Conservation (phyloP, 208 protist species). For the Crithidia bombi region DNA sequence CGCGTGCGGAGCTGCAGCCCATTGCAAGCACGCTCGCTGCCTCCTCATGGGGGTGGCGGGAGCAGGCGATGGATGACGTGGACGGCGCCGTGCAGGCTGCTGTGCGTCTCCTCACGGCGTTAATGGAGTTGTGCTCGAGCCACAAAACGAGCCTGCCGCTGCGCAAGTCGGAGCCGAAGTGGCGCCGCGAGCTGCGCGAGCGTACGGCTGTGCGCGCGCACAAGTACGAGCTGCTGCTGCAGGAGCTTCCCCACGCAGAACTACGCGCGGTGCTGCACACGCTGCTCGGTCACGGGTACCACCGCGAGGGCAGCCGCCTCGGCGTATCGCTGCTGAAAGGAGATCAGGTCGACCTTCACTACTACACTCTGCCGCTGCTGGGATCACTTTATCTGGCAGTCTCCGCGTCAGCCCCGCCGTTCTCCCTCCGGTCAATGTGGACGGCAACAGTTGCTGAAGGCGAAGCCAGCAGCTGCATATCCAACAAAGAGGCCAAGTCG, state of each 20-base stretch:
- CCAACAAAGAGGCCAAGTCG: background rate
- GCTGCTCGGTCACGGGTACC: conserved; percentile 59
- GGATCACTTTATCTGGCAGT: conserved; percentile 68
- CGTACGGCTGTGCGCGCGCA: conserved; percentile 66
- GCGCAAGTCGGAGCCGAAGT: conserved; percentile 49
- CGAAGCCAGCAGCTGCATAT: too few relatives aligned
- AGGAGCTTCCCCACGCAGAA: conserved; percentile 63
- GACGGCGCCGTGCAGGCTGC: conserved; percentile 32
- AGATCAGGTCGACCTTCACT: conserved; percentile 70
- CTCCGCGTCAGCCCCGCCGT: background rate
- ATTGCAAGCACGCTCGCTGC: background rate
- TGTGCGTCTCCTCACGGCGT: conserved; percentile 15
- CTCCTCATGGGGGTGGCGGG: conserved; percentile 23
- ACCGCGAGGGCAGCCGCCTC: conserved; percentile 38
- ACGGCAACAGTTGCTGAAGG: background rate
- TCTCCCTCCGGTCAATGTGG: background rate
- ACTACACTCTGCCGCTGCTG: conserved; percentile 66
- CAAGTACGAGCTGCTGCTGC: conserved; percentile 76
- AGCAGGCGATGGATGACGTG: conserved; percentile 29
- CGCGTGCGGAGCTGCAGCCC: background rate
- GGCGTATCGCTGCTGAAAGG: conserved; percentile 46
- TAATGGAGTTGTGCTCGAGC: conserved; percentile 46
- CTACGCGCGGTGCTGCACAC: conserved; percentile 44
- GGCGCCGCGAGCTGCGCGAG: conserved; percentile 51
- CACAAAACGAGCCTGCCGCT: conserved; percentile 32